Evolutionary conservation across 31 red algal genomes (phyloP).

Genomic region (Bonnemaisonia californica): DNA sequence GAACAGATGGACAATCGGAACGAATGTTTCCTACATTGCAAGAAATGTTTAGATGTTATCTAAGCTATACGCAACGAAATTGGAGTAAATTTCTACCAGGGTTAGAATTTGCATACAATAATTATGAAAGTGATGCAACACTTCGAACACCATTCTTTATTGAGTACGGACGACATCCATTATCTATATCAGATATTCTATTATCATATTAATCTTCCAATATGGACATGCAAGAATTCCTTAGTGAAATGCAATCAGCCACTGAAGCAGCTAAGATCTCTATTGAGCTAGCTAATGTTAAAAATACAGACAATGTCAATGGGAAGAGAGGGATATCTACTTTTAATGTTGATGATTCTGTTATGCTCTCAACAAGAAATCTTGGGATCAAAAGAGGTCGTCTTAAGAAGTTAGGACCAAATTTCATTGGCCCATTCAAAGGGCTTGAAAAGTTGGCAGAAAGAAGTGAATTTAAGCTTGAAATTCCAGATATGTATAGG

Average conservation of each 20-base stretch:
- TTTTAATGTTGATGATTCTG: conserved; percentile 34
- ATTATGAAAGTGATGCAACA: conserved; percentile 28
- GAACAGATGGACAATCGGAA: conserved; percentile 66
- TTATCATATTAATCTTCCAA: background rate
- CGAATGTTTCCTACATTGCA: conserved; percentile 23
- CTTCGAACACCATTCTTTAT: too few species aligned
- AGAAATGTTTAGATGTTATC: conserved; percentile 48
- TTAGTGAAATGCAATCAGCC: conserved; percentile 30
- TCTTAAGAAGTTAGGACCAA: conserved; percentile 37
- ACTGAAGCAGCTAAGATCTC: conserved; percentile 26
- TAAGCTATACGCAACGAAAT: conserved; percentile 37
- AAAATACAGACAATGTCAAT: conserved; percentile 6
- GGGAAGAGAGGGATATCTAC: conserved; percentile 7
- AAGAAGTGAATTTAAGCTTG: conserved; percentile 11
- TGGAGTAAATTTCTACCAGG: conserved; percentile 51
- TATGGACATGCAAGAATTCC: background rate
- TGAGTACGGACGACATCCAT: conserved; percentile 36
- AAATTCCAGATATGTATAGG: conserved; percentile 24
- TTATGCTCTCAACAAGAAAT: conserved; percentile 42
- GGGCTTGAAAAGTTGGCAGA: conserved; percentile 9
- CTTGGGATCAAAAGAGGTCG: conserved; percentile 3
- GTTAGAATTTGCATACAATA: conserved; percentile 59
- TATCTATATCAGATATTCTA: conserved; percentile 14
- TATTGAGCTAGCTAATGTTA: conserved; percentile 25
- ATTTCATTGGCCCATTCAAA: conserved; percentile 23